Base-by-base conservation (phyloP, 2,329 filamentous ascomycete species). In the Xylariaceae sp. region DNA sequence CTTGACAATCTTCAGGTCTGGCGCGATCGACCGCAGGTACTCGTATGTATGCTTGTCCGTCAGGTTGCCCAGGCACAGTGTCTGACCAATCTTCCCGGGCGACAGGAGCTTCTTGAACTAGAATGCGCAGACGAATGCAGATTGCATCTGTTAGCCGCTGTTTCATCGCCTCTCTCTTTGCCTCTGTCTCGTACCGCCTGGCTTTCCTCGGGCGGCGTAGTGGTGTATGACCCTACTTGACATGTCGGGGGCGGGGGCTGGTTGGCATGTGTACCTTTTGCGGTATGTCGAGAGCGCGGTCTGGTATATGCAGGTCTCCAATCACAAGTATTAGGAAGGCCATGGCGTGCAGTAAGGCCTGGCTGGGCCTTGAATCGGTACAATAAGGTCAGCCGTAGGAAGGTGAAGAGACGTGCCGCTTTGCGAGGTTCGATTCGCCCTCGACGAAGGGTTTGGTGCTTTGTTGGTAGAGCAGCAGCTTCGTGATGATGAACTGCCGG, bases 301-400 rank as follows among this genome's bases (percentile, higher is more conserved):
- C 88, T 55, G 88, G 88, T 66, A 95, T 94, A 70, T 94, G 88
- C 38, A 95, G 78, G 69, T 95, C 88, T 63, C 88, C 88, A 54
- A 95, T 87, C 59, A 92, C 87, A 60, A 95, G 78, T 60, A 94
- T 88, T 52, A 95, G 75, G 67, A 90, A 87, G 50, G 88, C 87
- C 70, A 90, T 88, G n/a, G n/a, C 72, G 79, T 83, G 55, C 41
- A 36, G 41, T 38, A 16, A 17, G 36, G 37, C 11, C 21, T 24
- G 36, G 23, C 17, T 12, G 19, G 18, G n/a, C n/a, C n/a, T n/a
- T n/a, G n/a, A n/a, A n/a, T n/a, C n/a, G n/a, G n/a, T n/a, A n/a
- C n/a, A n/a, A n/a, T n/a, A n/a, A n/a, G 21, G 31, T n/a, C 14
- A 29, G 31, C 21, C 14, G 23, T 30, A 5, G n/a, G 31, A 3